Percentiles rank a stretch among this genome's conserved stretches.
These are phyloP conservation scores for Agrocybe pediades DNA, from an alignment of 768 basidiomycete genomes.

Conservation along the genomic window DNA sequence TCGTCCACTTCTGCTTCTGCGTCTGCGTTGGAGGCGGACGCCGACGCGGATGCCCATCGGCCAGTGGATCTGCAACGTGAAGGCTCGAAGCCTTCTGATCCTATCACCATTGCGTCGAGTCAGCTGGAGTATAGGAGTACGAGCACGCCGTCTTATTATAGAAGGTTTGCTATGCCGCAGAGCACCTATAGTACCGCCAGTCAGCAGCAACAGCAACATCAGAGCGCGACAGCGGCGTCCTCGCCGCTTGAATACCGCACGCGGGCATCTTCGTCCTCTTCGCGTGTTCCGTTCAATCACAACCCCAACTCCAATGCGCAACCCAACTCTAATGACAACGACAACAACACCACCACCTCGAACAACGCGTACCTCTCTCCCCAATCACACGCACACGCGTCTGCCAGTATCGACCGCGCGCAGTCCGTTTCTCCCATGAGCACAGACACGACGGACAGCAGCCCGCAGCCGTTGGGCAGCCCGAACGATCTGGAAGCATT, in stretches of 20 bases:
- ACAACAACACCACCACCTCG: too few relatives aligned
- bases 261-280: not conserved
- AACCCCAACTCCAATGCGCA: too few relatives aligned
- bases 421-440: constrained; percentile 16
- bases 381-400: too few relatives aligned
- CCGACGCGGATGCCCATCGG: too few relatives aligned
- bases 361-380: too few relatives aligned
- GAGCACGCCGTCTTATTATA: not conserved
- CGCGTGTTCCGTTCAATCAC: not conserved
- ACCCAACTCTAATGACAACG: too few relatives aligned
- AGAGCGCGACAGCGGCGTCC: not conserved
- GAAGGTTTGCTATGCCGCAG: too few relatives aligned
- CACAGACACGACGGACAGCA: constrained; percentile 25
- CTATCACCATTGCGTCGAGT: not conserved
- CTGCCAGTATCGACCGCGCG: constrained; percentile 10
- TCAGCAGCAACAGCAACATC: too few relatives aligned
- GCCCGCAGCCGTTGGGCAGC: constrained; percentile 56
- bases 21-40: too few relatives aligned
- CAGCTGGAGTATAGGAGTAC: constrained; percentile 1
- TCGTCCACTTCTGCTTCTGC: too few relatives aligned
- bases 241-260: not conserved
- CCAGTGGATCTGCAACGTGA: constrained; percentile 11
- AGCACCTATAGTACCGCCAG: too few relatives aligned
- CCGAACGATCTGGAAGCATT: constrained; percentile 74
- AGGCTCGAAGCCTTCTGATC: constrained; percentile 6